Base-by-base conservation (phyloP, 2,329 filamentous ascomycete species). In the Arthrobotrys conoides region DNA sequence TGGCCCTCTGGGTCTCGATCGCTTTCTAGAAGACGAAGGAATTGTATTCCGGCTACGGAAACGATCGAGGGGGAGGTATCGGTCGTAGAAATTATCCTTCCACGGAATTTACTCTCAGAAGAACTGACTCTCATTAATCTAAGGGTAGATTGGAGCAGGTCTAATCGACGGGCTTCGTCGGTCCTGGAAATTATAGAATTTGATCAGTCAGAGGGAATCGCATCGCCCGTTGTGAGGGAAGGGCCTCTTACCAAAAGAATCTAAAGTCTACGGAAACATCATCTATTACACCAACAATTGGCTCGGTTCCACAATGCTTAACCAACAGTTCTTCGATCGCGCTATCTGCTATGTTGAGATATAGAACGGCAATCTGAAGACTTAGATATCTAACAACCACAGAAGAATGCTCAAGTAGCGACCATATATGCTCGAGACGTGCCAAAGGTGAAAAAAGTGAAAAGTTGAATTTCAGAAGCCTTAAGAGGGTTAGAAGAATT, bases 381-480 rank as follows among this genome's bases (percentile, higher is more conserved):
- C 63, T 44, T 14, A 78, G 30, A 51, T 78, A 78, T 64, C 63
- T 44, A 12, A 72, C 27, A 10, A 59, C 24, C 3, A 57, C 24
- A 27, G 75, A 72, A 51, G 85, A 82, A 83, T 91, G 88, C 65
- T 87, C 86, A 81, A 97, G 91, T 12, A 96, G 86, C 33, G 85
- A 85, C 84, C 94, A 90, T 51, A 97, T 87, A 80, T 89, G 88
- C 57, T 89, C 87, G 0, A 91, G 90, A 41, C 89, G 89, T 38
- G 94, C 87, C 81, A 90, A 86, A 75, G 85, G 86, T 9, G 88
- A 88, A 83, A 94, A 97, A 3, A 88, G 88, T 51, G 88, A 87
- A 81, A 89, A 87, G 83, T 97, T 91, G 83, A 92, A 92, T 82
- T 90, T 92, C 78, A 97, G 86, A 18, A 98, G 88, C 80, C 96